Evolutionary conservation across 1,139 yeast species (phyloP).

Genomic region (Yamadazyma membranifaciens): DNA sequence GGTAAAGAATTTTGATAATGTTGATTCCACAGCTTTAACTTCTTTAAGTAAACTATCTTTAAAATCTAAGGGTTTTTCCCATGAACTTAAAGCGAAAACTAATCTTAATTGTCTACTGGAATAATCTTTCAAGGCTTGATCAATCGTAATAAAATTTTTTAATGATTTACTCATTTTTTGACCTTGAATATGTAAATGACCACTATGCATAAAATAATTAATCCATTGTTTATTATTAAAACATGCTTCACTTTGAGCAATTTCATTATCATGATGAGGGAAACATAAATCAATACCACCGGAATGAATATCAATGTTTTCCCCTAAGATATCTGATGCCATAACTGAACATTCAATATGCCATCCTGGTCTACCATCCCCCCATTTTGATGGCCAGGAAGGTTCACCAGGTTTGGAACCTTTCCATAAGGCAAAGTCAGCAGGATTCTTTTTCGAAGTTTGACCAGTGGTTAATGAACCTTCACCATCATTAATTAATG

Average conservation of each 20-base stretch:
- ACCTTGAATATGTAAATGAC: constrained; percentile 97
- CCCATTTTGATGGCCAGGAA: constrained; percentile 94
- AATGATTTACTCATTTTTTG: constrained; percentile 96
- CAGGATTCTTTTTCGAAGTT: constrained; percentile 60
- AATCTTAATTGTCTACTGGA: constrained; percentile 81
- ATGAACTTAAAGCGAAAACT: constrained; percentile 84
- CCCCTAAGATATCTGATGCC: constrained; percentile 90
- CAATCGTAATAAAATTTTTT: constrained; percentile 92
- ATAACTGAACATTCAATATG: constrained; percentile 98
- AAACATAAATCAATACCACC: constrained; percentile 98
- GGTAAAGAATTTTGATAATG: constrained; percentile 78
- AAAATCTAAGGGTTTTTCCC: constrained; percentile 93
- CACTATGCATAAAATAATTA: constrained; percentile 92
- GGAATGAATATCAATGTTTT: constrained; percentile 87
- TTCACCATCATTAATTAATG: constrained; percentile 90
- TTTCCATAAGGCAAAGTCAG: constrained; percentile 97
- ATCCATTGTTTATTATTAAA: constrained; percentile 93
- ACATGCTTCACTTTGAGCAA: constrained; percentile 96
- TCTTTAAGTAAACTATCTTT: constrained; percentile 77
- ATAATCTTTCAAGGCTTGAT: constrained; percentile 75
- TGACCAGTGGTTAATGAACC: constrained; percentile 70
- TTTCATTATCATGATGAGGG: constrained; percentile 99
- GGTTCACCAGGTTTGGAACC: constrained; percentile 98
- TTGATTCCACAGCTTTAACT: constrained; percentile 71
- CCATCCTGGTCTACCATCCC: constrained; percentile 99